Base-by-base conservation (phyloP, 2,329 filamentous ascomycete genomes). In the Blastomyces emzantsi region DNA sequence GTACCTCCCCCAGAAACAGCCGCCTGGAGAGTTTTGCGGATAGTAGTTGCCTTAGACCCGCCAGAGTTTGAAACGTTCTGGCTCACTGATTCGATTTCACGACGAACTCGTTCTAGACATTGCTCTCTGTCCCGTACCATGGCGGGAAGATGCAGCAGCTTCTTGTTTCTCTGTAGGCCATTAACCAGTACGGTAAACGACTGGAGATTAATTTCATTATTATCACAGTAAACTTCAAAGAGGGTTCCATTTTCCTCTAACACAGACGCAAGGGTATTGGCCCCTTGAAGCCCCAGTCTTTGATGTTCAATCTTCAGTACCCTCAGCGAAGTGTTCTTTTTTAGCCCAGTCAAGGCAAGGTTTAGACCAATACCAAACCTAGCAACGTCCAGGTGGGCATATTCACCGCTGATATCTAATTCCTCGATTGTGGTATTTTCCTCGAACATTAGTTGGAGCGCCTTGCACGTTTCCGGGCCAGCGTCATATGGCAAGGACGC, bases 141-240 rank as follows among this genome's bases (percentile, higher is more conserved):
- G 11, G 76, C 77, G 6, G 87, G 86, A 43, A 90, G 79, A 67
- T 82, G 82, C 17, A 88, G 72, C 1, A 90, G 73, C 0, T 82
- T 83, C 2, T 80, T 82, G 69, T 90, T 90, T 52, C 81, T 82
- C 64, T 87, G 81, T n/a, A 90, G 75, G 22, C 86, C 82, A 69
- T 90, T 87, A 60, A 90, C 85, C 7, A 89, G 76, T 61, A 87
- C 85, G 0, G 86, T 89, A 67, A 89, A 87, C 1, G 85, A 87
- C 67, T 87, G 85, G n/a, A 89, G 78, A 56, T 86, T 86, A 63
- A 89, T 88, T 62, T 86, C 85, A 70, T 90, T 90, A 72, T 88
- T 85, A 66, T 88, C 87, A 72, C 87, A 90, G 68, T 89, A 81
- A 6, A 90, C 79, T 70, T 90, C 85, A 33, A 82, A 80, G 5